Evolutionary conservation across 768 basidiomycete genomes (phyloP).

Genomic region (Leucosporidium scottii): DNA sequence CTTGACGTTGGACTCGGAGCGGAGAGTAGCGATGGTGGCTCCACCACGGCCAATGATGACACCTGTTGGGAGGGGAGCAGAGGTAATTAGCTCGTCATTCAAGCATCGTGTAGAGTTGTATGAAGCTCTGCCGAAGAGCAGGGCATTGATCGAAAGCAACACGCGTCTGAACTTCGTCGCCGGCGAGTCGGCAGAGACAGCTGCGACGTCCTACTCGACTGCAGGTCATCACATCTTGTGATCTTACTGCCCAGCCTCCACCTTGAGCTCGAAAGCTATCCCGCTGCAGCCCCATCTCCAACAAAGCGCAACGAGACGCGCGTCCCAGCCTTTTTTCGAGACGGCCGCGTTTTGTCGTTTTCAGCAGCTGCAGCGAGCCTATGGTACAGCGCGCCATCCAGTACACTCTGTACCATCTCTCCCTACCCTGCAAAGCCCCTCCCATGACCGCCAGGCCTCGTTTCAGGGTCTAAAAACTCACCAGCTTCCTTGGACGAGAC

Average conservation of each 20-base stretch:
- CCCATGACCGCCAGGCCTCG: neutral
- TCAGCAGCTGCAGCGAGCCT: neutral
- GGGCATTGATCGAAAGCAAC: neutral
- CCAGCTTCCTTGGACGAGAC: slow-evolving; percentile 69
- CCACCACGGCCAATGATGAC: slow-evolving; percentile 95
- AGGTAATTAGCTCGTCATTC: neutral
- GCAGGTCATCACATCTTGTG: no score
- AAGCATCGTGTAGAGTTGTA: neutral
- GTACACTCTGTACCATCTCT: neutral
- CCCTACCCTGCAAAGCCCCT: neutral
- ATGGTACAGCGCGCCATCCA: neutral
- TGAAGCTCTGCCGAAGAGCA: neutral
- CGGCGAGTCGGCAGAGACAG: no score
- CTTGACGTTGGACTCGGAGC: slow-evolving; percentile 92
- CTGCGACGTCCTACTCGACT: no score
- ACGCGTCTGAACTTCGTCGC: neutral
- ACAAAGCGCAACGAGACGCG: neutral
- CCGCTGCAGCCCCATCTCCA: no score
- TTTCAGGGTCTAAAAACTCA: neutral
- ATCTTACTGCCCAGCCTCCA: no score
- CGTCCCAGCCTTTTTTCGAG: neutral
- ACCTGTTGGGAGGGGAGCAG: slow-evolving; percentile 48
- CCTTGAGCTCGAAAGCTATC: no score
- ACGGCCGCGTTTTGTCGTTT: no score
- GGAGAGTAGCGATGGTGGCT: slow-evolving; percentile 93